Conservation (phyloP, 176 grass and related monocot genomes). For the Phoenix roebelenii region DNA sequence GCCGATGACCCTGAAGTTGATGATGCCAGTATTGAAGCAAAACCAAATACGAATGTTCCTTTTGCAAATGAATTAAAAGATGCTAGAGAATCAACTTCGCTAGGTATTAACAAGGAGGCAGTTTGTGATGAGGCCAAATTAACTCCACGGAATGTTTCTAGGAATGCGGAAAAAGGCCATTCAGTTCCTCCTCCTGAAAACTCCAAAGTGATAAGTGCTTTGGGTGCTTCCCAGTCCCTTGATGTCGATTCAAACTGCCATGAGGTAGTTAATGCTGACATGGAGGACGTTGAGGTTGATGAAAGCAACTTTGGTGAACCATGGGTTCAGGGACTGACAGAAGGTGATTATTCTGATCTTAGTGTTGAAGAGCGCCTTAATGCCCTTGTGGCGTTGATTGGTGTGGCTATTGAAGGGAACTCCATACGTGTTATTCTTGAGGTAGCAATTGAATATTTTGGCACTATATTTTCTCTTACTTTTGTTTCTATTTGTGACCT, state of each 20-base stretch:
- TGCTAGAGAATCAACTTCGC: slow-evolving; percentile 12
- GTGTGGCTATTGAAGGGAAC: slow-evolving; percentile 79
- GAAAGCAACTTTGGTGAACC: slow-evolving; percentile 76
- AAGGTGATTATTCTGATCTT: slow-evolving; percentile 86
- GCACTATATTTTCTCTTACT: slow-evolving; percentile 8
- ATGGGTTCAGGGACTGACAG: slow-evolving; percentile 81
- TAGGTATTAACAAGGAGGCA: slow-evolving; percentile 21
- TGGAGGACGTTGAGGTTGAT: slow-evolving; percentile 59
- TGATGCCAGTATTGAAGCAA: slow-evolving; percentile 44
- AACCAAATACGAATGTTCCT: slow-evolving; percentile 27
- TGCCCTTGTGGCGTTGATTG: slow-evolving; percentile 70
- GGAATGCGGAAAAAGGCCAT: slow-evolving; percentile 28
- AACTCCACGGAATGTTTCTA: slow-evolving; percentile 11
- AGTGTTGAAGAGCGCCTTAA: slow-evolving; percentile 78
- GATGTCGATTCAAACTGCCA: slow-evolving; percentile 36
- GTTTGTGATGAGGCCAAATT: slow-evolving; percentile 6
- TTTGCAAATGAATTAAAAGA: slow-evolving; percentile 20
- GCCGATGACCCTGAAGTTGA: slow-evolving; percentile 66
- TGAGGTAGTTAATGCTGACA: slow-evolving; percentile 32
- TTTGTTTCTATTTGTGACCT: slow-evolving; percentile 11
- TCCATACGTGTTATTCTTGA: slow-evolving; percentile 48
- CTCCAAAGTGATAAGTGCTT: slow-evolving; percentile 25
- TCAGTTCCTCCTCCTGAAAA: slow-evolving; percentile 26
- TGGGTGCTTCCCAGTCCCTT: slow-evolving; percentile 20
- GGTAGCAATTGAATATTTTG: slow-evolving; percentile 7